phyloP scores from a whole-genome alignment of 1,139 yeast genomes.

The Pichia sp. region DNA sequence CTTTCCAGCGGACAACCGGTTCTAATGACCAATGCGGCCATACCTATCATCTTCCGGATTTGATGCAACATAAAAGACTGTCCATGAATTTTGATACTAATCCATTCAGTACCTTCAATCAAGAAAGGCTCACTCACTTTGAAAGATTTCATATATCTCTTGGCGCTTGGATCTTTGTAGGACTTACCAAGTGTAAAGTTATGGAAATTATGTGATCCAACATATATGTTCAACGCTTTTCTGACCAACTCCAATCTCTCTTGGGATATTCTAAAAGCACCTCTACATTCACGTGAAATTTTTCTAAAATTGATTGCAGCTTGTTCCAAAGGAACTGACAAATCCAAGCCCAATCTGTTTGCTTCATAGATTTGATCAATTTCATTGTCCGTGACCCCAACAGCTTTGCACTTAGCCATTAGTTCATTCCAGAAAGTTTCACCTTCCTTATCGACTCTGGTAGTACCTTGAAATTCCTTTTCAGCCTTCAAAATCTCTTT shows the following conservation, averaged over 20 bases:
- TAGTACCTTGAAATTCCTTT: slow-evolving; percentile 52
- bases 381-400: slow-evolving; percentile 49
- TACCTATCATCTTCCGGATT: slow-evolving; percentile 95
- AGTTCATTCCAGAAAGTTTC: slow-evolving; percentile 66
- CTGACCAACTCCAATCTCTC: slow-evolving; percentile 62
- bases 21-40: slow-evolving; percentile 83
- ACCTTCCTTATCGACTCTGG: slow-evolving; percentile 66
- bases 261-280: slow-evolving; percentile 60
- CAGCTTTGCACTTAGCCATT: slow-evolving; percentile 39
- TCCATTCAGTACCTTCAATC: slow-evolving; percentile 94
- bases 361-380: slow-evolving; percentile 37
- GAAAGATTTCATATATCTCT: slow-evolving; percentile 74
- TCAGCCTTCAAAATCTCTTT: slow-evolving; percentile 54
- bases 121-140: slow-evolving; percentile 87
- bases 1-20: slow-evolving; percentile 78
- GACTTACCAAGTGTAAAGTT: slow-evolving; percentile 88
- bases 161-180: slow-evolving; percentile 82
- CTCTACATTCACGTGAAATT: slow-evolving; percentile 64
- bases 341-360: slow-evolving; percentile 33
- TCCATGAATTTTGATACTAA: slow-evolving; percentile 92
- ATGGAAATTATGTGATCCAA: slow-evolving; percentile 92
- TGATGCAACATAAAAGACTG: slow-evolving; percentile 98
- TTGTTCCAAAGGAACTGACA: slow-evolving; percentile 32
- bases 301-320: slow-evolving; percentile 56
- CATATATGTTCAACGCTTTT: slow-evolving; percentile 64